Percentiles rank a stretch among this genome's conserved stretches.
Conservation (phyloP, 108 stramenopile genomes). For the Nitzschia putrida region DNA sequence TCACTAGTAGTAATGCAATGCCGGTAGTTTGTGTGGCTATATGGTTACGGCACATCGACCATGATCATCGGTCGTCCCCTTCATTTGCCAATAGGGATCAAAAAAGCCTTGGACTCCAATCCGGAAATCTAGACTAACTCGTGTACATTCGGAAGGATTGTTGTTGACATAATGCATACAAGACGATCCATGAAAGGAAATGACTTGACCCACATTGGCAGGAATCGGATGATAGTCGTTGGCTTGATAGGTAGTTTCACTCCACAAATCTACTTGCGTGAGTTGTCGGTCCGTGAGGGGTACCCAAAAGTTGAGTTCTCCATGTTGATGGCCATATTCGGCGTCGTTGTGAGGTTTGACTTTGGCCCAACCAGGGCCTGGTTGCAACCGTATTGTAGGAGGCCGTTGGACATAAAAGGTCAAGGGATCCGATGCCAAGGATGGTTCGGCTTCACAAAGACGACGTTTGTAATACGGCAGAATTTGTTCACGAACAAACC, state of each 20-base stretch:
- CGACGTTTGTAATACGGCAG: slow-evolving; percentile 70
- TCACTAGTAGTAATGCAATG: too few species aligned
- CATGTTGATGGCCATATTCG: slow-evolving; percentile 89
- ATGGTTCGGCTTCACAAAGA: slow-evolving; percentile 38
- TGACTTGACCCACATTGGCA: slow-evolving; percentile 63
- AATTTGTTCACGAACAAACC: slow-evolving; percentile 60
- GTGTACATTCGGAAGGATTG: slow-evolving; percentile 65
- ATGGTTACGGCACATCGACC: slow-evolving; percentile 58
- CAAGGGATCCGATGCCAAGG: slow-evolving; percentile 22
- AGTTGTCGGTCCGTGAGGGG: slow-evolving; percentile 66
- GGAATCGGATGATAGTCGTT: slow-evolving; percentile 77
- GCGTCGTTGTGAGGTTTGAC: slow-evolving; percentile 85
- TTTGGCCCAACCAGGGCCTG: slow-evolving; percentile 74
- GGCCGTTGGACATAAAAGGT: slow-evolving; percentile 87
- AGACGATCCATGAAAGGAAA: slow-evolving; percentile 82
- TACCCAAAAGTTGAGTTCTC: slow-evolving; percentile 90
- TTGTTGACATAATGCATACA: slow-evolving; percentile 82
- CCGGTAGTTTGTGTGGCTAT: slow-evolving; percentile 28
- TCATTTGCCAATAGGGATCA: slow-evolving; percentile 87
- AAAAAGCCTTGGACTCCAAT: slow-evolving; percentile 85
- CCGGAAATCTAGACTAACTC: slow-evolving; percentile 85
- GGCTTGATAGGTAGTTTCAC: slow-evolving; percentile 48
- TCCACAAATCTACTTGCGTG: slow-evolving; percentile 78
- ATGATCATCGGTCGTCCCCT: slow-evolving; percentile 85
- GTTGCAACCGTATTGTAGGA: slow-evolving; percentile 86